Conservation (phyloP, 306 rosid genomes). For the Cucumis cinereus region DNA sequence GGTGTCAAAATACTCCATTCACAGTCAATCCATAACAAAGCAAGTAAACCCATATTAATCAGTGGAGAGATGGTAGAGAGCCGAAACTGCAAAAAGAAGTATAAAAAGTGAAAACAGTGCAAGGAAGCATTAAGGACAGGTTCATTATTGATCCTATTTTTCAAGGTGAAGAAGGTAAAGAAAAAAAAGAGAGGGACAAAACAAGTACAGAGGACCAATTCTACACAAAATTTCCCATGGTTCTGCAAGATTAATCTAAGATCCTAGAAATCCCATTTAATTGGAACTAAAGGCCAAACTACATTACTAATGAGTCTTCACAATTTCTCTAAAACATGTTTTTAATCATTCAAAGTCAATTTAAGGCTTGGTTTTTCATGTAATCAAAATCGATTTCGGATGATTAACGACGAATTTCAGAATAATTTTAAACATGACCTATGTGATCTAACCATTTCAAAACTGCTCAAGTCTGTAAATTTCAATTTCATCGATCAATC, state of each 20-base stretch:
- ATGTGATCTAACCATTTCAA: too few species aligned
- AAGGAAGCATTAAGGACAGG: neutral
- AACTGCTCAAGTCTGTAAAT: too few species aligned
- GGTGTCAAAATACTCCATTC: neutral
- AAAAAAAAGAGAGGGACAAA: neutral
- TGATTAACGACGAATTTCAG: too few species aligned
- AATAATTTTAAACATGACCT: too few species aligned
- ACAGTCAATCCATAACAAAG: neutral
- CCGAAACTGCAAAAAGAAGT: neutral
- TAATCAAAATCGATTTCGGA: too few species aligned
- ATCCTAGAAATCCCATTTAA: neutral
- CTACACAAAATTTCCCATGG: neutral
- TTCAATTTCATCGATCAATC: too few species aligned
- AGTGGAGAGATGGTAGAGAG: neutral
- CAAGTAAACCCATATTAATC: neutral
- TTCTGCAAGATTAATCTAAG: neutral
- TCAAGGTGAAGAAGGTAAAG: neutral
- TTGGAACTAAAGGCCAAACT: neutral
- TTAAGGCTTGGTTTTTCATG: too few species aligned
- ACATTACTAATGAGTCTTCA: neutral
- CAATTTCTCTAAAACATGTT: too few species aligned
- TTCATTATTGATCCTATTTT: neutral
- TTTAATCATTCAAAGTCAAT: too few species aligned
- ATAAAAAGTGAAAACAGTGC: neutral
- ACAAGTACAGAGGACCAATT: neutral